These are phyloP conservation scores for Paramecium pentaurelia DNA, from an alignment of 73 alveolate species.

Conservation along the genomic window DNA sequence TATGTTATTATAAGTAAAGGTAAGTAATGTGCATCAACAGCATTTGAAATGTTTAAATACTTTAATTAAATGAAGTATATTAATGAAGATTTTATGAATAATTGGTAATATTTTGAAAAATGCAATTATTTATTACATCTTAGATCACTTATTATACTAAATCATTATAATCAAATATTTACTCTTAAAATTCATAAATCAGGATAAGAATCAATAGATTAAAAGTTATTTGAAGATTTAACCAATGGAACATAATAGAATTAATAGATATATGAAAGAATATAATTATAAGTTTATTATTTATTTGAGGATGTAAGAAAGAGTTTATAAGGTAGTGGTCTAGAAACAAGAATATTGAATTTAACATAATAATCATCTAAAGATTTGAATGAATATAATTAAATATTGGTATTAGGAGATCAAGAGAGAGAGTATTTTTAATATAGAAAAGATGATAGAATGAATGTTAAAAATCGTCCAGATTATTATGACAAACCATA, in stretches of 20 bases:
- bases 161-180: neutral
- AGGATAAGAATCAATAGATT: neutral
- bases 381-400: neutral
- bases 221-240: neutral
- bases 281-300: neutral
- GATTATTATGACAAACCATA: neutral
- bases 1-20: neutral
- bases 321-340: neutral
- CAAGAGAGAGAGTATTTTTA: neutral
- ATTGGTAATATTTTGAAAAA: constrained; percentile 17
- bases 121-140: neutral
- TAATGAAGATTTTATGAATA: neutral
- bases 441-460: neutral
- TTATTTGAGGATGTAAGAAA: neutral
- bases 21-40: neutral
- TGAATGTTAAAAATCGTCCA: neutral
- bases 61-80: neutral
- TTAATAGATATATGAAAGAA: constrained; percentile 1
- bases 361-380: neutral
- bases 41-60: neutral
- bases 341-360: neutral
- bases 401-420: neutral
- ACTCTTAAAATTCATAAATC: neutral
- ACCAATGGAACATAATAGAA: neutral
- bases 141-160: neutral